Conservation (phyloP, 176 grass and related monocot genomes). For the Poa pratensis region DNA sequence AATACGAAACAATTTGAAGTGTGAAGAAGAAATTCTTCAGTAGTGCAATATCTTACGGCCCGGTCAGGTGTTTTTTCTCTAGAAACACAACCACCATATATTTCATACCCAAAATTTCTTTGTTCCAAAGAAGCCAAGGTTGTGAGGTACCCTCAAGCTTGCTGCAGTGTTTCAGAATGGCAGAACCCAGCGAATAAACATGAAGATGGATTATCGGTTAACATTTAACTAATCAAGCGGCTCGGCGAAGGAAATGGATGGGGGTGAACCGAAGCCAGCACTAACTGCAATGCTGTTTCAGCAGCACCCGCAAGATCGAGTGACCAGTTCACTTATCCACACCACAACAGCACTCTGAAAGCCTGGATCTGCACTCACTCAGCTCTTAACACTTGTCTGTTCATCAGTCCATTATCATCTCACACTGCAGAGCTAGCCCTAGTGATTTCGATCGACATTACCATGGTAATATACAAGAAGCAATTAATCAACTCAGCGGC, state of each 20-base stretch:
- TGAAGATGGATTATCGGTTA: neutral
- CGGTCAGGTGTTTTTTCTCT: neutral
- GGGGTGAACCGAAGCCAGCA: neutral
- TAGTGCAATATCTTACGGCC: neutral
- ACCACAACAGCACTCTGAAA: neutral
- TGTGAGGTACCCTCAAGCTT: neutral
- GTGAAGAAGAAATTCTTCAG: neutral
- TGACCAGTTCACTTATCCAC: neutral
- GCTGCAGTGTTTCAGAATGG: neutral
- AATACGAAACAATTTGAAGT: no score
- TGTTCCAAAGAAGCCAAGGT: neutral
- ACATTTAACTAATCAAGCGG: neutral
- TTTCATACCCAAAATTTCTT: neutral
- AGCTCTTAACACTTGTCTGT: neutral
- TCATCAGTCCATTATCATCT: neutral
- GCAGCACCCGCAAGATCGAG: neutral
- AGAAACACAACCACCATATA: neutral
- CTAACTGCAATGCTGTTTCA: neutral
- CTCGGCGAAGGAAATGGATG: neutral
- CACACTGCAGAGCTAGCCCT: neutral
- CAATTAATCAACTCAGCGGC: neutral
- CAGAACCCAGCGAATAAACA: neutral
- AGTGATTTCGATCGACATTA: neutral
- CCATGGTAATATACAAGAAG: no score
- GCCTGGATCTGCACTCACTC: neutral